phyloP scores from a whole-genome alignment of 2,329 filamentous ascomycete genomes.

The Colletotrichum sp. region DNA sequence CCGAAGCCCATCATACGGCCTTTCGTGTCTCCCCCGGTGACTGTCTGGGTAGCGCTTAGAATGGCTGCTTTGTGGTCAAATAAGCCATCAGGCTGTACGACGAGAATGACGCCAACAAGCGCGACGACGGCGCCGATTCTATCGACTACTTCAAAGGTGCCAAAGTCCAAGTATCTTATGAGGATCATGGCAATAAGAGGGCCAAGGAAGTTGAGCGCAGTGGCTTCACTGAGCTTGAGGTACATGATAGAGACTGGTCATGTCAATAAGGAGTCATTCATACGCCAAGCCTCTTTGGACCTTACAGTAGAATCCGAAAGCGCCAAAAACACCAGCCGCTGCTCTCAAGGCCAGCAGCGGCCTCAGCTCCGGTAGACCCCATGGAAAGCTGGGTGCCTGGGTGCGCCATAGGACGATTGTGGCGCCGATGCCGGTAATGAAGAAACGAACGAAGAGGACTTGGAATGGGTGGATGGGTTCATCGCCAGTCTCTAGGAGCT shows the following conservation, averaged over 20 bases:
- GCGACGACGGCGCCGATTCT: not conserved
- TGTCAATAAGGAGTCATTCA: not conserved
- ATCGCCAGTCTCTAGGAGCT: not conserved
- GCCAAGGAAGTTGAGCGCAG: constrained; percentile 7
- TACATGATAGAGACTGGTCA: constrained; percentile 10
- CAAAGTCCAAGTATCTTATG: constrained; percentile 1
- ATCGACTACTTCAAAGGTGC: not conserved
- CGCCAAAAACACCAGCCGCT: not conserved
- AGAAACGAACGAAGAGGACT: constrained; percentile 12
- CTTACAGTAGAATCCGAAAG: constrained; percentile 14
- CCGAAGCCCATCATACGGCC: constrained; percentile 8
- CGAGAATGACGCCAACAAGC: not conserved
- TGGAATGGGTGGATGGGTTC: constrained; percentile 11
- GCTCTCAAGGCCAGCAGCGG: not conserved
- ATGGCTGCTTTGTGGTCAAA: not conserved
- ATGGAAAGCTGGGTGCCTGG: not conserved
- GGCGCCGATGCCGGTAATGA: not conserved
- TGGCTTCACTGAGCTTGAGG: constrained; percentile 14
- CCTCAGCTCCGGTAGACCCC: not conserved
- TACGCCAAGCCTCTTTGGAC: fast-evolving
- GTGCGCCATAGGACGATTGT: not conserved
- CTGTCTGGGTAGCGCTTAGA: not conserved
- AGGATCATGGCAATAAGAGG: constrained; percentile 11
- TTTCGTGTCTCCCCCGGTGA: not conserved
- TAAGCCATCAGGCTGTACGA: constrained; percentile 4